Conservation (phyloP, 768 basidiomycete species). For the Lentinus brumalis region DNA sequence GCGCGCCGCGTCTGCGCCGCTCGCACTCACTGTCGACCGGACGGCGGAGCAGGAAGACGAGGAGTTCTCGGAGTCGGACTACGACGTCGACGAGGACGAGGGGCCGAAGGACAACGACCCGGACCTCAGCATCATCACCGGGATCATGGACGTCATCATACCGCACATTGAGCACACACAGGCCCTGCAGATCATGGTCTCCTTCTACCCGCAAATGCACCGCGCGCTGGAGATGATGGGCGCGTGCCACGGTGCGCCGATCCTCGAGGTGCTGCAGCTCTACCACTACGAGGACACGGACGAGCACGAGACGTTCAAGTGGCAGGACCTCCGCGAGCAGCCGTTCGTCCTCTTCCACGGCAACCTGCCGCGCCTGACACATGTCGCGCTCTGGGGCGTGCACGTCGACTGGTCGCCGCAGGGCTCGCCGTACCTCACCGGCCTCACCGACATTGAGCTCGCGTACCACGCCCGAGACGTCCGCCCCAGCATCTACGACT, state of each 20-base stretch:
- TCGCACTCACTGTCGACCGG: conserved; percentile 51
- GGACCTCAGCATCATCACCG: conserved; percentile 17
- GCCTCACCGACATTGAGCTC: conserved; percentile 55
- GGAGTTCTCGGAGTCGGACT: conserved; percentile 8
- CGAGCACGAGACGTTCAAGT: conserved; percentile 44
- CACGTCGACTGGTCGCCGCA: conserved; percentile 64
- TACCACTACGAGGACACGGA: conserved; percentile 54
- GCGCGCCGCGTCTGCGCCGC: conserved; percentile 55
- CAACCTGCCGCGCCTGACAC: conserved; percentile 50
- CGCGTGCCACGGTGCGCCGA: conserved; percentile 47
- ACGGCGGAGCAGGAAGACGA: conserved; percentile 24
- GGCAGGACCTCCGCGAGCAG: conserved; percentile 40
- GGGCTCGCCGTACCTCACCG: conserved; percentile 41
- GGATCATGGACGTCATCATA: conserved; percentile 40
- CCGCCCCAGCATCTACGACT: conserved; percentile 58
- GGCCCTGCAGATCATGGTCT: conserved; percentile 47
- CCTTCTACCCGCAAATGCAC: conserved; percentile 47
- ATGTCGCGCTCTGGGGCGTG: conserved; percentile 64
- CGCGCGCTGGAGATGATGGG: conserved; percentile 28
- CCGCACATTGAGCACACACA: conserved; percentile 61
- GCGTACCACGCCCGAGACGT: conserved; percentile 65
- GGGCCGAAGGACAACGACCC: conserved; percentile 16
- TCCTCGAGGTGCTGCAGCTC: conserved; percentile 56
- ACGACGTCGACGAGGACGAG: conserved; percentile 11
- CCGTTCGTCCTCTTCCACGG: conserved; percentile 56